Conservation (phyloP, 345 rosid species). For the Eutrema japonicum region DNA sequence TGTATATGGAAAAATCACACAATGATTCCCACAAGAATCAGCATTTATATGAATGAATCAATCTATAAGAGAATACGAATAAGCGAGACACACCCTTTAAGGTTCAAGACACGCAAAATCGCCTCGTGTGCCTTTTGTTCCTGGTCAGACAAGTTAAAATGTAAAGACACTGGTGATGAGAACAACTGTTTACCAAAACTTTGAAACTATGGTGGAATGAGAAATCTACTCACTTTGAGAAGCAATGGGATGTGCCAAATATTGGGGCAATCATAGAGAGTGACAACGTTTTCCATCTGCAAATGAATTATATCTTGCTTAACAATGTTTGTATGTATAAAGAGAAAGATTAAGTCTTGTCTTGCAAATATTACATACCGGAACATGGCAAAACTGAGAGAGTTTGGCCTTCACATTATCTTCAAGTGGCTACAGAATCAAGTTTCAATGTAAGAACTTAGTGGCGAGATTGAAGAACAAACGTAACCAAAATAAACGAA, state of each 20-base stretch:
- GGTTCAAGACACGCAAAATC: slow-evolving; percentile 75
- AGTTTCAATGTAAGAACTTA: slow-evolving; percentile 33
- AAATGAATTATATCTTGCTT: slow-evolving; percentile 25
- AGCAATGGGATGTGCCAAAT: slow-evolving; percentile 97
- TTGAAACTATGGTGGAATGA: not conserved
- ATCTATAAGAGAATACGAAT: slow-evolving; percentile 11
- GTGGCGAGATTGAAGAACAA: not conserved
- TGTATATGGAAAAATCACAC: slow-evolving; percentile 45
- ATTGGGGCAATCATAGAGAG: slow-evolving; percentile 89
- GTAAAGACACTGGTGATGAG: not conserved
- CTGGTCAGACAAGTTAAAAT: slow-evolving; percentile 48
- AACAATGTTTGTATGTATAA: slow-evolving; percentile 19
- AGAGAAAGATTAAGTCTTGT: not conserved
- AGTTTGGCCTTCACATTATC: slow-evolving; percentile 84
- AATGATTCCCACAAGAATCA: slow-evolving; percentile 14
- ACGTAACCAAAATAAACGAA: not conserved
- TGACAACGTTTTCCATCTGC: slow-evolving; percentile 76
- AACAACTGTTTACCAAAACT: not conserved
- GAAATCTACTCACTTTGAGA: slow-evolving; percentile 63
- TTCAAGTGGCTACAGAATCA: slow-evolving; percentile 72
- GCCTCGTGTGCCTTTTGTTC: slow-evolving; percentile 97
- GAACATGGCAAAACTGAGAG: slow-evolving; percentile 91
- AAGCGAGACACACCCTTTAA: slow-evolving; percentile 58
- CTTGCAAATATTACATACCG: slow-evolving; percentile 52
- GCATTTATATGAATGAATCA: slow-evolving; percentile 5